Evolutionary conservation across 176 grass and related monocot genomes (phyloP).

Genomic region (Avena insularis): DNA sequence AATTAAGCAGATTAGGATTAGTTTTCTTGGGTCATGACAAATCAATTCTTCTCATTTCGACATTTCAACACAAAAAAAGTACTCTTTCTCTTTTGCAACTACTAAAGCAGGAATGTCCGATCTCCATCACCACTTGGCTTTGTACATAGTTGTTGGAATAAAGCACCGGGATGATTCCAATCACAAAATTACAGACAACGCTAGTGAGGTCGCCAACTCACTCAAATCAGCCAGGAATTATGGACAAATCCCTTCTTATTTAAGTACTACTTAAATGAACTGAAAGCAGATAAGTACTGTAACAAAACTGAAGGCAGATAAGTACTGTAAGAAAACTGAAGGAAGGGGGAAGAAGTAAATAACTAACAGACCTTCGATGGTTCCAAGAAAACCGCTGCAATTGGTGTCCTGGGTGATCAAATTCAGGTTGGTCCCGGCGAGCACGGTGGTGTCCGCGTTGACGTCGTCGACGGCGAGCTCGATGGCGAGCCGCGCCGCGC

Average conservation of each 20-base stretch:
- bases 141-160: not conserved
- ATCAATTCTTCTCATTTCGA: not conserved
- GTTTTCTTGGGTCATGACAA: not conserved
- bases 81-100: not conserved
- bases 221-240: not conserved
- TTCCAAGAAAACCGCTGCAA: constrained; percentile 85
- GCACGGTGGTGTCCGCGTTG: constrained; percentile 65
- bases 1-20: not conserved
- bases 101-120: constrained; percentile 10
- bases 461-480: constrained; percentile 79
- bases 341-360: not conserved
- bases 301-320: no score
- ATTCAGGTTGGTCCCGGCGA: constrained; percentile 60
- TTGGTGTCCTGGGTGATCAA: constrained; percentile 76
- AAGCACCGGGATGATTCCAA: not conserved
- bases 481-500: constrained; percentile 66
- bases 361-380: constrained; percentile 58
- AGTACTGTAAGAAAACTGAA: not conserved
- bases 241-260: not conserved
- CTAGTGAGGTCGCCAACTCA: not conserved
- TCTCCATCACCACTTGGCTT: not conserved
- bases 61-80: not conserved
- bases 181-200: not conserved
- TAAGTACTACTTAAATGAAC: no score
- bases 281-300: not conserved